These are phyloP conservation scores for Colletotrichum sp. DNA, from an alignment of 2,329 filamentous ascomycete species.

Conservation along the genomic window DNA sequence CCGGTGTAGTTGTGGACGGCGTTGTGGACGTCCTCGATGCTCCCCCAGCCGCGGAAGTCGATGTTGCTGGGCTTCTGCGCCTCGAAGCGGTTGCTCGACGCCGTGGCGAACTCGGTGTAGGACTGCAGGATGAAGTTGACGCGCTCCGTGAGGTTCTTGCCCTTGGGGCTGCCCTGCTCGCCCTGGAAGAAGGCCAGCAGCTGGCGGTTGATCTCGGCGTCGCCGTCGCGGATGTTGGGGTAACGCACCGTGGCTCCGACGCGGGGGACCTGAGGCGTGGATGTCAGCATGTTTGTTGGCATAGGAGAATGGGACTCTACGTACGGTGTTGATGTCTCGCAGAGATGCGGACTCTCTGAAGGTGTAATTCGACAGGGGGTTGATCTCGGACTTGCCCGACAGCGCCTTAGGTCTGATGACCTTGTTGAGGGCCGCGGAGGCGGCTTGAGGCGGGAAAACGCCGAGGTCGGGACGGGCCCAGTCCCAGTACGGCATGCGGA, in stretches of 20 bases:
- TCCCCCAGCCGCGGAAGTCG: constrained; percentile 5
- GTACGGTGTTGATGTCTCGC: neutral
- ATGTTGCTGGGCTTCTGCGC: neutral
- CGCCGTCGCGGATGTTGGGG: neutral
- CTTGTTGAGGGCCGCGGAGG: constrained; percentile 6
- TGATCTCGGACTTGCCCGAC: constrained; percentile 27
- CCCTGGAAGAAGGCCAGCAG: constrained; percentile 5
- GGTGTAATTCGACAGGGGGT: constrained; percentile 5
- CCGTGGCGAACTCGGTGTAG: constrained; percentile 7
- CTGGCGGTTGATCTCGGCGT: neutral
- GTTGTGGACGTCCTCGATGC: constrained; percentile 44
- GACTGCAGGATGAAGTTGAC: constrained; percentile 16
- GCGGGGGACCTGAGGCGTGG: neutral
- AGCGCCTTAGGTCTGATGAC: constrained; percentile 26
- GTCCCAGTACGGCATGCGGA: constrained; percentile 39
- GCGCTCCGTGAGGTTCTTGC: constrained; percentile 17
- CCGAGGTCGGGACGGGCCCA: constrained; percentile 27
- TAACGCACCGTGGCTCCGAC: constrained; percentile 25
- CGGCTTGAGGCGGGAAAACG: constrained; percentile 24
- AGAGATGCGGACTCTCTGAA: neutral
- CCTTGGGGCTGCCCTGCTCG: neutral
- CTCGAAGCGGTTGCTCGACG: constrained; percentile 7
- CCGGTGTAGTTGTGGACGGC: constrained; percentile 37
- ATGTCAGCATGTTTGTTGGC: neutral
- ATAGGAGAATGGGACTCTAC: neutral